A percentile compares a stretch with the other conserved stretches of the same genome.
Conservation (phyloP, 176 grass and related monocot species). For the Eragrostis nindensis region DNA sequence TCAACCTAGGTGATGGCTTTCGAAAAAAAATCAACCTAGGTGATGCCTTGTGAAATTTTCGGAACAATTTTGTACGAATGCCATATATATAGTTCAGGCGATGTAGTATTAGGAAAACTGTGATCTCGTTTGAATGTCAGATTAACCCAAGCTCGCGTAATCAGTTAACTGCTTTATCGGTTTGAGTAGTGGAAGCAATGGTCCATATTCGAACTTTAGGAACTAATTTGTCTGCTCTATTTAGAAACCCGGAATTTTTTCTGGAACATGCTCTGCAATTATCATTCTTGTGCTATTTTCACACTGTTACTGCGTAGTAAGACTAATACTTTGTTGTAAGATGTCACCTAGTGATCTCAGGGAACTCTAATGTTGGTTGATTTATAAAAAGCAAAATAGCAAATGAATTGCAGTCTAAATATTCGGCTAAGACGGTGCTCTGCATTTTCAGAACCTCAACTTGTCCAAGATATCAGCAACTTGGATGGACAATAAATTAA, state of each 20-base stretch:
- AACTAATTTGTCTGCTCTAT: constrained; percentile 4
- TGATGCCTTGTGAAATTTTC: background rate
- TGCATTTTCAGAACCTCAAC: constrained; percentile 33
- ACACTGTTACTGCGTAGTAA: constrained; percentile 20
- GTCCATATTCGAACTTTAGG: background rate
- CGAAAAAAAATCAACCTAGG: no score
- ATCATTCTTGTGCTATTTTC: background rate
- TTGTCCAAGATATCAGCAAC: constrained; percentile 35
- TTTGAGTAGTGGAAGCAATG: background rate
- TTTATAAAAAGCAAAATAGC: constrained; percentile 5
- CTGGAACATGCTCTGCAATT: background rate
- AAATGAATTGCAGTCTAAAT: background rate
- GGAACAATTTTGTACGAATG: background rate
- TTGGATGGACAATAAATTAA: constrained; percentile 48
- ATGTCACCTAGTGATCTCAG: background rate
- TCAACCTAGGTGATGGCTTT: background rate
- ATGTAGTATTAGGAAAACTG: background rate
- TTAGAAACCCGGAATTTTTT: background rate
- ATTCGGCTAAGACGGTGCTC: background rate
- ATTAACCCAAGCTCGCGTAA: no score
- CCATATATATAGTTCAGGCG: background rate
- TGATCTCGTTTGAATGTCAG: background rate
- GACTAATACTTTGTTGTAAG: constrained; percentile 8
- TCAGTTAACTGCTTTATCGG: background rate
- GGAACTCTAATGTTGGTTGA: constrained; percentile 1